Evolutionary conservation across 495 filamentous ascomycete species (phyloP).

Genomic region (Penicillium flavigenum): DNA sequence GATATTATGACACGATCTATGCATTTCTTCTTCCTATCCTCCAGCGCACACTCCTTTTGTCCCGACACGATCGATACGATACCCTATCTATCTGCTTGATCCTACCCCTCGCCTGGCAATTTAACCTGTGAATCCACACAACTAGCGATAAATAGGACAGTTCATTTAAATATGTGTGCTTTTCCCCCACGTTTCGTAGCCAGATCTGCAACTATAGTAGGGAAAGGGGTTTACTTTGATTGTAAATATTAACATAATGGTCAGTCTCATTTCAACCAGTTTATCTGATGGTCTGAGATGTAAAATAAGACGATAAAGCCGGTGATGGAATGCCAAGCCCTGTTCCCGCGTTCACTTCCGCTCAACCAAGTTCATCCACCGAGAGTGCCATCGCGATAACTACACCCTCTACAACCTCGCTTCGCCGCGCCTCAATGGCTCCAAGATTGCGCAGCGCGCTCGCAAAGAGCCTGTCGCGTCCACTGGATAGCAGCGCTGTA

Average conservation of each 20-base stretch:
- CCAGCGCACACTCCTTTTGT: conserved; percentile 31
- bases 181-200: background rate
- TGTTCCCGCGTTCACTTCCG: conserved; percentile 21
- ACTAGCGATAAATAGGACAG: conserved; percentile 20
- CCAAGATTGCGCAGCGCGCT: conserved; percentile 43
- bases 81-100: conserved; percentile 32
- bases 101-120: conserved; percentile 19
- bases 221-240: background rate
- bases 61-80: conserved; percentile 34
- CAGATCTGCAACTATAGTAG: background rate
- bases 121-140: conserved; percentile 17
- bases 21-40: conserved; percentile 28
- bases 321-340: conserved; percentile 26
- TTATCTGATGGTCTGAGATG: background rate
- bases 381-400: conserved; percentile 12
- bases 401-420: conserved; percentile 9
- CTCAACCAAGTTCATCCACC: conserved; percentile 17
- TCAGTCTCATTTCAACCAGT: background rate
- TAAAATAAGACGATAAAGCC: background rate
- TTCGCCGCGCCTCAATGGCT: conserved; percentile 35
- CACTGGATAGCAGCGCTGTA: conserved; percentile 22
- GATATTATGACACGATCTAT: conserved; percentile 35
- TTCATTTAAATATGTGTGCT: conserved; percentile 14
- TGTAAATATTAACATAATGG: conserved; percentile 18
- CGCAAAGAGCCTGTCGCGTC: conserved; percentile 36